Conservation (phyloP, 108 stramenopile genomes). For the Fragilaria radians region DNA sequence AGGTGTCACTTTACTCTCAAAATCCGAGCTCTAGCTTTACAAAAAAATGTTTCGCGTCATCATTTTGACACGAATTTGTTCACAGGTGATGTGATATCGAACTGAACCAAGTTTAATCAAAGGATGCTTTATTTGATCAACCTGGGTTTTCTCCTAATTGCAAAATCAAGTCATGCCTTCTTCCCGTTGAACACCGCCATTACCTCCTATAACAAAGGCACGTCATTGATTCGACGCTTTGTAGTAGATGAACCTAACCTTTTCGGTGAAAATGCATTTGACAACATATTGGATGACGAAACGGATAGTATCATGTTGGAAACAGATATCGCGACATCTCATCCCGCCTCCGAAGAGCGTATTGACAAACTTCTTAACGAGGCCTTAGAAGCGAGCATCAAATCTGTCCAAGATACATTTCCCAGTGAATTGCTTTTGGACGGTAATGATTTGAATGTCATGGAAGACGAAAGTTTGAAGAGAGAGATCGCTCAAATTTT, state of each 20-base stretch:
- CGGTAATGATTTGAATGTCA: constrained; percentile 10
- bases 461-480: constrained; percentile 52
- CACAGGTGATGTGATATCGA: no score
- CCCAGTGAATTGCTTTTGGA: constrained; percentile 3
- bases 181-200: no score
- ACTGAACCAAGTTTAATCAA: no score
- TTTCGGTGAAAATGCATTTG: not conserved
- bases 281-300: not conserved
- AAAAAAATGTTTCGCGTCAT: no score
- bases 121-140: no score
- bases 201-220: no score
- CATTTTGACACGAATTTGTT: no score
- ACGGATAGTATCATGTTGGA: not conserved
- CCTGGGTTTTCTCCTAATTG: no score
- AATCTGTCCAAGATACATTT: constrained; percentile 22
- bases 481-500: constrained; percentile 54
- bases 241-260: not conserved
- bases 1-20: no score
- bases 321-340: not conserved
- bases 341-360: constrained; percentile 3
- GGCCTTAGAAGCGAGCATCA: constrained; percentile 37
- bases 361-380: constrained; percentile 40
- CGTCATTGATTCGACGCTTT: no score
- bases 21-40: no score
- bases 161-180: no score